A percentile compares a stretch with the other conserved stretches of the same genome.
phyloP scores from a whole-genome alignment of 176 grass and related monocot species.

The Calamus simplicifolius region DNA sequence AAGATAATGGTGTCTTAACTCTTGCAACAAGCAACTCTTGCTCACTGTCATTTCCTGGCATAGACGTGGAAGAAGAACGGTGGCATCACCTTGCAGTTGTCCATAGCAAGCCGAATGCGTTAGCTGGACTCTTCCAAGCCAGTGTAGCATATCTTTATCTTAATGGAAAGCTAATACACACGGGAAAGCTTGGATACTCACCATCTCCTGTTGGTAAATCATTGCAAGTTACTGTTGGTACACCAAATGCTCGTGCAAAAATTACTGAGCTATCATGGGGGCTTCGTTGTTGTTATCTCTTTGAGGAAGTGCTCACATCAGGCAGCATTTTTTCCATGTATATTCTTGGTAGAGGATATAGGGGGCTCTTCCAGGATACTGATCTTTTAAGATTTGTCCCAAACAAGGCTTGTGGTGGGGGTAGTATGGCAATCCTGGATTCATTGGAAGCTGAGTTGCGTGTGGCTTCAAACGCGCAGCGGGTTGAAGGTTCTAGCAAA shows the following conservation, averaged over 20 bases:
- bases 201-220: conserved; percentile 86
- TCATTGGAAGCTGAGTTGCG: conserved; percentile 76
- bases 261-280: conserved; percentile 73
- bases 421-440: conserved; percentile 86
- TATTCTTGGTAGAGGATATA: conserved; percentile 92
- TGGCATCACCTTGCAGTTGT: conserved; percentile 99
- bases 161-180: conserved; percentile 93
- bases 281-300: conserved; percentile 89
- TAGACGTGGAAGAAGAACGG: conserved; percentile 90
- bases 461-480: conserved; percentile 54
- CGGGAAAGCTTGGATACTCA: conserved; percentile 94
- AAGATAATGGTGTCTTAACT: conserved; percentile 89
- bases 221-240: conserved; percentile 95
- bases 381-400: conserved; percentile 93
- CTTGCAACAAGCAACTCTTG: conserved; percentile 90
- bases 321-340: conserved; percentile 96
- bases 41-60: conserved; percentile 65
- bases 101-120: conserved; percentile 97
- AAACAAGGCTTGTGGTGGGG: conserved; percentile 78
- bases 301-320: conserved; percentile 90
- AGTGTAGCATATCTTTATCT: conserved; percentile 92
- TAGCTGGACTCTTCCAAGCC: conserved; percentile 95
- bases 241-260: conserved; percentile 51
- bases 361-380: conserved; percentile 87
- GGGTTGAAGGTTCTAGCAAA: conserved; percentile 71